Evolutionary conservation across 2,329 filamentous ascomycete genomes (phyloP).

Genomic region (Diplodia sapinea): DNA sequence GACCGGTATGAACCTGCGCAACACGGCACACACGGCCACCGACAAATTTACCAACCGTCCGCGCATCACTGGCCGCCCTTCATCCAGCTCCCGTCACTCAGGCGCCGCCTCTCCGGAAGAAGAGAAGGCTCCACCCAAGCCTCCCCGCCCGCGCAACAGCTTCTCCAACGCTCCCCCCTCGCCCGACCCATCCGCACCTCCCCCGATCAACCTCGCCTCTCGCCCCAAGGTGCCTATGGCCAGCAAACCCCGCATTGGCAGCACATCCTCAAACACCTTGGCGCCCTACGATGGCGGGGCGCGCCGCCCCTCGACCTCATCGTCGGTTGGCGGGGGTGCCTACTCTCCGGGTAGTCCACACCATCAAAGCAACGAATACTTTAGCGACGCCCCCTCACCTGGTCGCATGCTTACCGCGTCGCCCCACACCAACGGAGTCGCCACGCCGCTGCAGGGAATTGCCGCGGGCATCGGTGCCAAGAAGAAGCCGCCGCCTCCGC

Average conservation of each 20-base stretch:
- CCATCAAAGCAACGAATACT: slow-evolving; percentile 19
- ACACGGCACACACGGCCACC: slow-evolving; percentile 38
- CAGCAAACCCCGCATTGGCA: slow-evolving; percentile 28
- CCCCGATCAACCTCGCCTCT: slow-evolving; percentile 34
- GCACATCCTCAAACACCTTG: slow-evolving; percentile 8
- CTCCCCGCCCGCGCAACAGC: slow-evolving; percentile 23
- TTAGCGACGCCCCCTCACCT: background rate
- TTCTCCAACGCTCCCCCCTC: slow-evolving; percentile 25
- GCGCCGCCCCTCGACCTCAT: slow-evolving; percentile 51
- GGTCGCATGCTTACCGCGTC: background rate
- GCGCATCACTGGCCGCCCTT: slow-evolving; percentile 36
- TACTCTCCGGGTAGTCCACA: slow-evolving; percentile 48
- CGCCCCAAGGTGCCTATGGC: slow-evolving; percentile 41
- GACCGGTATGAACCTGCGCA: slow-evolving; percentile 56
- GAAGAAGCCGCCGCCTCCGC: slow-evolving; percentile 78
- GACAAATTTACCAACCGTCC: slow-evolving; percentile 39
- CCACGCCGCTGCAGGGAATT: slow-evolving; percentile 30
- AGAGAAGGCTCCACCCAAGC: slow-evolving; percentile 25
- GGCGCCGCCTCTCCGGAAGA: background rate
- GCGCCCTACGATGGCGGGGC: slow-evolving; percentile 21
- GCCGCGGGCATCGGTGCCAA: slow-evolving; percentile 52
- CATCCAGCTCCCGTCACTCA: slow-evolving; percentile 34
- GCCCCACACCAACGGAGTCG: slow-evolving; percentile 15
- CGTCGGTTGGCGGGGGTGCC: slow-evolving; percentile 38
- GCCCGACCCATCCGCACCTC: slow-evolving; percentile 21